Evolutionary conservation across 805 yeast genomes (phyloP), one percentile per base, ranked within the genome.

Genomic region (Hanseniaspora singularis): DNA sequence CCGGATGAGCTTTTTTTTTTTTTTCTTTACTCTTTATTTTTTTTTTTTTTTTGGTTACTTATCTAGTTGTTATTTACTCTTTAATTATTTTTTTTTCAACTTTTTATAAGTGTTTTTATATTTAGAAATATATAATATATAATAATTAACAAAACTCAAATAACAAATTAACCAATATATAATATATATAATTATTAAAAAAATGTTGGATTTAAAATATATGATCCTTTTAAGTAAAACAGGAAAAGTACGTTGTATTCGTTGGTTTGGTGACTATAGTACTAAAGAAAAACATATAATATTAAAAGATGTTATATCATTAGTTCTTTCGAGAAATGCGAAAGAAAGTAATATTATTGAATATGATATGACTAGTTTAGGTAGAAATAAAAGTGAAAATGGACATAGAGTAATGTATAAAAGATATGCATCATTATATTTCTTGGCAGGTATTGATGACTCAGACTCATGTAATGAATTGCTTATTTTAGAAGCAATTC

Each of bases 301-400:
- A 49, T 78, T 83, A 43, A 74, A 85, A 55, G 97, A 92, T 56
- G 71, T 92, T 49, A 79, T 95, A 8, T 86, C 96, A 2, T 66
- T 86, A 33, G 84, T 92, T 22, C 73, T 94, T 38, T 71, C 86
- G 11, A 72, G 99, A 52, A 74, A 94, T 51, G 81, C 94, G 26
- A 87, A 85, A 64, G 89, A 92, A 97, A 88, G 97, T 65, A 89
- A 87, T 62, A 87, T 88, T 47, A 66, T 88, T 39, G 97, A 88
- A 61, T 83, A 85, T 61, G 79, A 78, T 53, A 40, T 48, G 44
- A 38, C 43, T 19, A 40, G 34, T 18, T 39, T 36, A 14, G 31
- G 26, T 6, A 45, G 30, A 6, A 45, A 14, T 16, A 38, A 28
- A 24, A 12, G 30, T n/a, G 12, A n/a, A 5, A 48, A 38, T 15